These are phyloP conservation scores for Phytophthora melonis DNA, from an alignment of 352 stramenopile species.

Conservation along the genomic window DNA sequence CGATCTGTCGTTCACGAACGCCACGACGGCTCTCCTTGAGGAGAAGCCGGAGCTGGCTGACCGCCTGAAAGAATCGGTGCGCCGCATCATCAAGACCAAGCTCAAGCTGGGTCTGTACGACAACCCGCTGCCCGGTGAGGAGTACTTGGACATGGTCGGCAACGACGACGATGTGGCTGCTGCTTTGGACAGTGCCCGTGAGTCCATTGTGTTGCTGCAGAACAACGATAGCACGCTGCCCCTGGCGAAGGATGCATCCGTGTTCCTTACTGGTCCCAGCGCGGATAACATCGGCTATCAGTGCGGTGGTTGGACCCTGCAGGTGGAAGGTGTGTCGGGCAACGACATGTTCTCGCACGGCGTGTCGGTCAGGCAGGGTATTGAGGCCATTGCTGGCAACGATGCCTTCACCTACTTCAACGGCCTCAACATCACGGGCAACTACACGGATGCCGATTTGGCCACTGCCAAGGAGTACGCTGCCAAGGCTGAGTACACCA, in stretches of 20 bases:
- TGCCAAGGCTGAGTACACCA: conserved; percentile 44
- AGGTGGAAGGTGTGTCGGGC: conserved; percentile 71
- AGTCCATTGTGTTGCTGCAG: conserved; percentile 77
- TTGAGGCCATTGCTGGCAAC: conserved; percentile 32
- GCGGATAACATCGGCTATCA: conserved; percentile 59
- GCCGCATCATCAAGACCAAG: conserved; percentile 72
- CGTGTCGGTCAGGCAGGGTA: conserved; percentile 51
- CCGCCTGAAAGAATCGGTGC: conserved; percentile 55
- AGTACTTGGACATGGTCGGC: conserved; percentile 48
- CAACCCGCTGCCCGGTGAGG: conserved; percentile 52
- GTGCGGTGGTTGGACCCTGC: conserved; percentile 72
- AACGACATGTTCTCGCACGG: conserved; percentile 60
- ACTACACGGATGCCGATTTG: conserved; percentile 45
- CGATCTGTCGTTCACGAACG: conserved; percentile 48
- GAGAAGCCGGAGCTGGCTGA: conserved; percentile 26
- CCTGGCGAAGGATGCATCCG: conserved; percentile 23
- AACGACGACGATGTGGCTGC: conserved; percentile 43
- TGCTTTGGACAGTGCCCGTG: conserved; percentile 59
- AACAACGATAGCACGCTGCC: conserved; percentile 64
- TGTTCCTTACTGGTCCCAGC: conserved; percentile 66
- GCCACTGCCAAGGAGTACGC: conserved; percentile 57
- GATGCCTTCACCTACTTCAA: conserved; percentile 52
- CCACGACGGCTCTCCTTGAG: conserved; percentile 43
- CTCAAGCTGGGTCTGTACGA: conserved; percentile 51
- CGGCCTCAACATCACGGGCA: conserved; percentile 48